These are phyloP conservation scores for Metarhizium humberi DNA, from an alignment of 2,329 filamentous ascomycete species.

Conservation along the genomic window DNA sequence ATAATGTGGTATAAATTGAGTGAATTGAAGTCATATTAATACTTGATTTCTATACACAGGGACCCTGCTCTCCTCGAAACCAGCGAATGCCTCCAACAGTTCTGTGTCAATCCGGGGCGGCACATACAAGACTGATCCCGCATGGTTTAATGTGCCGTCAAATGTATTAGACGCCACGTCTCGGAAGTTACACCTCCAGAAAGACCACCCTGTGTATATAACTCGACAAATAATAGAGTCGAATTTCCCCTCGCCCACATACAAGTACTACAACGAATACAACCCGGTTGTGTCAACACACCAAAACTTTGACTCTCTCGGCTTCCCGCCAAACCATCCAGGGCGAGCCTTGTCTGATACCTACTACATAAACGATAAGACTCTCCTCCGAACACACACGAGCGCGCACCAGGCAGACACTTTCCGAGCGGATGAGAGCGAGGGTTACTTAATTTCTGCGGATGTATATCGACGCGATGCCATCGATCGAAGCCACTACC, in stretches of 20 bases:
- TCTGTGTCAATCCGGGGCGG: constrained; percentile 44
- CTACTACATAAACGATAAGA: constrained; percentile 83
- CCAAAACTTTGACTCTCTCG: constrained; percentile 96
- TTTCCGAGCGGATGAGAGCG: constrained; percentile 61
- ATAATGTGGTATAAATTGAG: neutral
- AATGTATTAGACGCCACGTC: constrained; percentile 67
- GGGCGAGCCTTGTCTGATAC: constrained; percentile 84
- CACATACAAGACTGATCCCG: constrained; percentile 56
- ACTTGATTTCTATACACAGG: neutral
- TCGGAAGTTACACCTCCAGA: constrained; percentile 78
- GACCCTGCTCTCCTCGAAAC: neutral
- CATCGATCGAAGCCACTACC: constrained; percentile 90
- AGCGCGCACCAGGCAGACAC: constrained; percentile 84
- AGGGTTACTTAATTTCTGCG: constrained; percentile 82
- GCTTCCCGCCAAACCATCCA: constrained; percentile 80
- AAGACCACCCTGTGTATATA: constrained; percentile 82
- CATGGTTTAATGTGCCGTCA: constrained; percentile 76
- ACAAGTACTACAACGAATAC: constrained; percentile 67
- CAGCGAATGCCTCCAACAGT: neutral
- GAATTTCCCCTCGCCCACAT: constrained; percentile 65
- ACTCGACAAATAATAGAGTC: constrained; percentile 90
- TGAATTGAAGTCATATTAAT: neutral
- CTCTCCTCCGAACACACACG: constrained; percentile 85
- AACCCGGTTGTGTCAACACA: constrained; percentile 74
- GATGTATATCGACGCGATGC: constrained; percentile 95